Percentiles rank a stretch among this genome's conserved stretches.
phyloP scores from a whole-genome alignment of 208 protist genomes.

The Trypanosoma boissoni region DNA sequence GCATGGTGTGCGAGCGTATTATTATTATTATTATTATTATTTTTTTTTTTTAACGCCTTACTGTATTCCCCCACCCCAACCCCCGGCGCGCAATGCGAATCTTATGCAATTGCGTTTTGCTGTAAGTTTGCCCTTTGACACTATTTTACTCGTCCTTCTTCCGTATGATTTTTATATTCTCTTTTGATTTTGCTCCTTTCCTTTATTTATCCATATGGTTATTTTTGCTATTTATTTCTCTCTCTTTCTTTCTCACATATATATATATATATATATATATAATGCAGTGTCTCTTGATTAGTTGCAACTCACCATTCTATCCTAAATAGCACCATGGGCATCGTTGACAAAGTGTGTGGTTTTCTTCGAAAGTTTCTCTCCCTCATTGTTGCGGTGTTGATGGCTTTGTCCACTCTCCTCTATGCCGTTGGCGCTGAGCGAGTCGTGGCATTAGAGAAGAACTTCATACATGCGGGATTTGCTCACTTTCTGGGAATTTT shows the following conservation, averaged over 20 bases:
- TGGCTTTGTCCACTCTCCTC: slow-evolving; percentile 55
- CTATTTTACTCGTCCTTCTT: too few relatives aligned
- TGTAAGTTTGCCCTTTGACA: too few relatives aligned
- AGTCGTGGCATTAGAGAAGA: slow-evolving; percentile 47
- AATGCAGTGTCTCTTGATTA: not conserved
- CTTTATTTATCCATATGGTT: not conserved
- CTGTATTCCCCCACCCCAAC: too few relatives aligned
- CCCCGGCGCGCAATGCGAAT: too few relatives aligned
- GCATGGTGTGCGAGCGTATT: slow-evolving; percentile 2
- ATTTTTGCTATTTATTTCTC: not conserved
- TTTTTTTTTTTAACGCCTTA: not conserved
- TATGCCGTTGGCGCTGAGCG: slow-evolving; percentile 59
- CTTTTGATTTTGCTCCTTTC: too few relatives aligned
- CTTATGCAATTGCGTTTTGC: too few relatives aligned
- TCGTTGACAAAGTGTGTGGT: slow-evolving; percentile 10
- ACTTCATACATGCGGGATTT: slow-evolving; percentile 56
- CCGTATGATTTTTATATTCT: too few relatives aligned
- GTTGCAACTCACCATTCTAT: too few relatives aligned
- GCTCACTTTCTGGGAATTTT: slow-evolving; percentile 75
- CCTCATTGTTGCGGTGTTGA: slow-evolving; percentile 61
- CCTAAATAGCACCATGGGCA: slow-evolving; percentile 3
- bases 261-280: slow-evolving; percentile 5
- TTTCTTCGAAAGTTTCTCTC: slow-evolving; percentile 82
- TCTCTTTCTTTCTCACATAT: not conserved
- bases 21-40: not conserved